Evolutionary conservation across 2,329 filamentous ascomycete species (phyloP), one percentile per base, ranked within the genome.

Genomic region (Didymella pomorum): DNA sequence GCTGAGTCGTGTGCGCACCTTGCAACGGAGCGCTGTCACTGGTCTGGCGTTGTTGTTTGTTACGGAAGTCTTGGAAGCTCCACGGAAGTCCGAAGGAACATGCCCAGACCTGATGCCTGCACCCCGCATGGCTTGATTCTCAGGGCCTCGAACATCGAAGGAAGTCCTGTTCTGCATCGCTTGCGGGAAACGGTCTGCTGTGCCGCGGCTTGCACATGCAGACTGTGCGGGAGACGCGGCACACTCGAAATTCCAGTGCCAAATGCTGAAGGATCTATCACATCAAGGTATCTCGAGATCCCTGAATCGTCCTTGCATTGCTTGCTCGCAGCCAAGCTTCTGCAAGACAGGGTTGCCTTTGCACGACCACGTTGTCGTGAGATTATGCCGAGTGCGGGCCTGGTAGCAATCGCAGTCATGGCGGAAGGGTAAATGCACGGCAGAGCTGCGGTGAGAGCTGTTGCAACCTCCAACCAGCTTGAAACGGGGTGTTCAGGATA

Each of bases 1-100:
- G 23, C 53, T 41, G 52, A 39, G 39, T 56, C 46, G 39, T 35
- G 52, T 56, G 52, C 26, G 37, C 26, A 28, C 25, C 23, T 25
- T 44, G 23, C 14, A 16, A 50, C 23, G 26, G 10, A 9, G n/a
- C n/a, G 21, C 46, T 9, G 46, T 26, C 14, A 11, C 20, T 21
- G 31, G 33, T 14, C 10, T 18, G n/a, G 21, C 47, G n/a, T 35
- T 33, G 44, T 11, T 37, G 12, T 48, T 37, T 8, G 47, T 35
- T 50, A 10, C 20, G 39, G 20, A 25, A 16, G 18, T 20, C 35
- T 39, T 20, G 14, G 35, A 39, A 39, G 9, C 7, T 10, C 35
- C n/a, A 20, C 18, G n/a, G 35, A 39, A 21, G 9, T 39, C 9
- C 31, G 31, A n/a, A 35, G 11, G 31, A 35, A 35, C 31, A 35